These are phyloP conservation scores for Thalassiosira mediterranea DNA, from an alignment of 352 stramenopile genomes.

Conservation along the genomic window DNA sequence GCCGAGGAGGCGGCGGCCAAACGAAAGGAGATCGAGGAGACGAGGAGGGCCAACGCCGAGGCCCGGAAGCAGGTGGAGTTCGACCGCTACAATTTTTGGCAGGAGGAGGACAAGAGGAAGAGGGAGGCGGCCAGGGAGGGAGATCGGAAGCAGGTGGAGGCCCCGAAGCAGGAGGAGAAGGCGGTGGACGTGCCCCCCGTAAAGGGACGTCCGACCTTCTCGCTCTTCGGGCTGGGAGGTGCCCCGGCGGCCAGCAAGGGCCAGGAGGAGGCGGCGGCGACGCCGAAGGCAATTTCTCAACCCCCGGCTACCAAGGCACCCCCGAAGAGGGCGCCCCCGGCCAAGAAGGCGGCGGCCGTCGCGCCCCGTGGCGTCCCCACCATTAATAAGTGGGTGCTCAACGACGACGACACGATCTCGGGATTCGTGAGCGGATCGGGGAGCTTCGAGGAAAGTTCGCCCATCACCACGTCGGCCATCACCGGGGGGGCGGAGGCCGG, in stretches of 20 bases:
- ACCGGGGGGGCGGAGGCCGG: constrained; percentile 25
- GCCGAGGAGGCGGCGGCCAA: constrained; percentile 19
- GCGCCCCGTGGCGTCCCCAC: constrained; percentile 69
- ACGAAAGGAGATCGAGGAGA: not conserved
- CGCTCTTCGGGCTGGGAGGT: constrained; percentile 45
- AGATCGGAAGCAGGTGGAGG: constrained; percentile 16
- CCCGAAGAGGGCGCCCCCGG: constrained; percentile 4
- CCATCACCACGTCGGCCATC: constrained; percentile 52
- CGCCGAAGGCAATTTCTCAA: constrained; percentile 5
- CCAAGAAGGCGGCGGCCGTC: not conserved
- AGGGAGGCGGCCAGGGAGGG: constrained; percentile 14
- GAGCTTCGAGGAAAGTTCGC: constrained; percentile 45
- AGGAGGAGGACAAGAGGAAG: constrained; percentile 16
- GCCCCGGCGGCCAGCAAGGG: constrained; percentile 2
- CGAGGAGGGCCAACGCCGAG: constrained; percentile 16
- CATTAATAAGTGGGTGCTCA: constrained; percentile 70
- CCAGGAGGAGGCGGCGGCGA: not conserved
- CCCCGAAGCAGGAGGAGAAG: constrained; percentile 24
- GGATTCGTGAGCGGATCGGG: constrained; percentile 51
- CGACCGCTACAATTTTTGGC: not conserved
- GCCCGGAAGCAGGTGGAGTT: not conserved
- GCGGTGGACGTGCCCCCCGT: constrained; percentile 18
- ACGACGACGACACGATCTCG: constrained; percentile 64
- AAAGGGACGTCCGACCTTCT: constrained; percentile 42
- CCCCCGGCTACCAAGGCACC: not conserved